Percentiles rank a stretch among this genome's conserved stretches.
Evolutionary conservation across 306 rosid species (phyloP).

Genomic region (Quercus wislizeni): DNA sequence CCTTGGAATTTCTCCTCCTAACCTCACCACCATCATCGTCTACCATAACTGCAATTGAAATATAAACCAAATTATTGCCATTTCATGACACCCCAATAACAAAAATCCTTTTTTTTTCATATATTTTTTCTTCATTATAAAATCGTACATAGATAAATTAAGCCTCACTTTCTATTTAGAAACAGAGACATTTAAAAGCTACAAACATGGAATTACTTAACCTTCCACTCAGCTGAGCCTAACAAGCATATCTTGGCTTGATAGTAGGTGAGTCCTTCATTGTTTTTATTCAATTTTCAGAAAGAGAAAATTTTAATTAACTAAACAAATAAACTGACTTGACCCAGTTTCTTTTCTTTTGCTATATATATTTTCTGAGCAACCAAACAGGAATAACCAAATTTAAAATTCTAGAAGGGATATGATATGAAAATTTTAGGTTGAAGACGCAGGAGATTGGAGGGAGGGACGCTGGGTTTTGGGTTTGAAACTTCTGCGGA

Average conservation of each 20-base stretch:
- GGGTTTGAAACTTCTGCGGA: background rate
- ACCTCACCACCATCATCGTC: too few relatives aligned
- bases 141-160: background rate
- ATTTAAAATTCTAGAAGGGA: background rate
- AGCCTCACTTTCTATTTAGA: background rate
- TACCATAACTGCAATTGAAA: too few relatives aligned
- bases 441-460: too few relatives aligned
- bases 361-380: background rate
- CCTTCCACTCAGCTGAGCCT: background rate
- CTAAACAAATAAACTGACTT: background rate
- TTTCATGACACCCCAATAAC: too few relatives aligned
- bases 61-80: too few relatives aligned
- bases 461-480: background rate
- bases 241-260: too few relatives aligned
- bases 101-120: too few relatives aligned
- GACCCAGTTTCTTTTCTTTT: background rate
- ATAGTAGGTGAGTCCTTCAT: too few relatives aligned
- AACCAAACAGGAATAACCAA: background rate
- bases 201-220: background rate
- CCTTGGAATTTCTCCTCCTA: too few relatives aligned
- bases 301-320: fast-evolving
- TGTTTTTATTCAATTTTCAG: too few relatives aligned
- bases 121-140: background rate
- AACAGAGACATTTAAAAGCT: background rate
- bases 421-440: too few relatives aligned